Base-by-base conservation (phyloP, 2,329 filamentous ascomycete genomes). In the Fusarium chaquense region DNA sequence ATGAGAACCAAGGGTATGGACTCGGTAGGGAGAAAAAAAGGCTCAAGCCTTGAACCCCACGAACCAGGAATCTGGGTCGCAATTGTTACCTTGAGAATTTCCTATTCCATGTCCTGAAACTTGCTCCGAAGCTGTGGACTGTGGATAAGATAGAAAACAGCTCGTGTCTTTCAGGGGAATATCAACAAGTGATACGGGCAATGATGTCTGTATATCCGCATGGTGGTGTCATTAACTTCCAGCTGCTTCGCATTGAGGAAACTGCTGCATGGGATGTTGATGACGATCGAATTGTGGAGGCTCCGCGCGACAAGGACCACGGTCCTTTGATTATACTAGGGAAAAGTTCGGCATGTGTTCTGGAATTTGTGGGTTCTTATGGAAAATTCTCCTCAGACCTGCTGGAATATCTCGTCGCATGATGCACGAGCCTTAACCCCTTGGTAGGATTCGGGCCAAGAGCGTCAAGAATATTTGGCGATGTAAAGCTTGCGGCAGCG, bases 11-110 rank as follows among this genome's bases (percentile, higher is more conserved):
- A 50, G 24, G 52, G 55, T 51, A 63, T 55, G 59, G 63, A 46
- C 72, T 70, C 66, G 60, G 61, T 61, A 60, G 33, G 44, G 41
- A 32, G 26, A 35, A 35, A 18, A 53, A 56, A 58, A 52, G 51
- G 45, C 47, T 58, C 58, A 62, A 41, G 36, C 38, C 45, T 57
- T 28, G 35, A 67, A 49, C 64, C 68, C 55, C 55, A 69, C 58
- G 60, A 62, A 63, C 65, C 65, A 58, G 58, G 64, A 53, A 70
- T 68, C 67, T 73, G 71, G 62, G 56, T 71, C 64, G 62, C 69
- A 70, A 71, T 75, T 62, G 60, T 43, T 57, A 52, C 49, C 24
- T 26, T 52, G 63, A 55, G 57, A 58, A 60, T 35, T 62, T 44
- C 24, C 33, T n/a, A 41, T 52, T 66, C 57, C 62, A 65, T 58